Conservation (phyloP, 2,329 filamentous ascomycete species). For the Beauveria rudraprayagi region DNA sequence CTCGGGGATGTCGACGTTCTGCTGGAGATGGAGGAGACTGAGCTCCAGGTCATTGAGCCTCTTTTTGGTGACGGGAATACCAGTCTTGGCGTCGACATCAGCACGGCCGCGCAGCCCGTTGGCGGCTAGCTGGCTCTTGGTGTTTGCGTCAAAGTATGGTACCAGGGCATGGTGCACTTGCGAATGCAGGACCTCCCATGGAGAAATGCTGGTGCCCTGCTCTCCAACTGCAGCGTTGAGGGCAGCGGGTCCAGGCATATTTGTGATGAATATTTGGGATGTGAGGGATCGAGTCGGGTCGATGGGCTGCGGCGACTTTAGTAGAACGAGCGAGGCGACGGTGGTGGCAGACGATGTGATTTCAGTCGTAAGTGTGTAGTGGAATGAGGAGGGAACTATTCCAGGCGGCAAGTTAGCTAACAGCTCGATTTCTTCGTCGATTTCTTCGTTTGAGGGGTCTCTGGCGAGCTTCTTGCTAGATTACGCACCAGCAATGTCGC, state of each 20-base stretch:
- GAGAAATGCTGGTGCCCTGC: slow-evolving; percentile 66
- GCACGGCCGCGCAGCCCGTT: slow-evolving; percentile 63
- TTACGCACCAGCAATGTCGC: slow-evolving; percentile 35
- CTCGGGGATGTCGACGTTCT: slow-evolving; percentile 96
- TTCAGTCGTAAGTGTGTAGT: slow-evolving; percentile 74
- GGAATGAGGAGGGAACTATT: slow-evolving; percentile 47
- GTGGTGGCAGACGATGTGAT: slow-evolving; percentile 74
- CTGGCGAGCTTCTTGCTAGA: neutral
- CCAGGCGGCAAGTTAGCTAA: neutral
- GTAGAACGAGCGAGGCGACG: slow-evolving; percentile 74
- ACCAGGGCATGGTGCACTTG: slow-evolving; percentile 85
- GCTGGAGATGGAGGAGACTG: slow-evolving; percentile 82
- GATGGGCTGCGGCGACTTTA: slow-evolving; percentile 84
- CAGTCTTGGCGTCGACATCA: slow-evolving; percentile 85
- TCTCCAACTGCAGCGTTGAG: slow-evolving; percentile 58
- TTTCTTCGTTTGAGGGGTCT: neutral
- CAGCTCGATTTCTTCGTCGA: neutral
- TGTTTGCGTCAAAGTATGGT: slow-evolving; percentile 96
- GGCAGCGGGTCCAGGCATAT: slow-evolving; percentile 74
- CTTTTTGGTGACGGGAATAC: slow-evolving; percentile 95
- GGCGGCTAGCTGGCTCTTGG: slow-evolving; percentile 65
- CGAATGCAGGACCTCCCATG: slow-evolving; percentile 87
- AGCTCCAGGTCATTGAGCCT: slow-evolving; percentile 90
- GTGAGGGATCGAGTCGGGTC: slow-evolving; percentile 74
- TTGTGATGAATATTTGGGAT: slow-evolving; percentile 86